Percentiles rank a stretch among this genome's conserved stretches.
Conservation (phyloP, 2,329 filamentous ascomycete species). For the Cryphonectria radicalis region DNA sequence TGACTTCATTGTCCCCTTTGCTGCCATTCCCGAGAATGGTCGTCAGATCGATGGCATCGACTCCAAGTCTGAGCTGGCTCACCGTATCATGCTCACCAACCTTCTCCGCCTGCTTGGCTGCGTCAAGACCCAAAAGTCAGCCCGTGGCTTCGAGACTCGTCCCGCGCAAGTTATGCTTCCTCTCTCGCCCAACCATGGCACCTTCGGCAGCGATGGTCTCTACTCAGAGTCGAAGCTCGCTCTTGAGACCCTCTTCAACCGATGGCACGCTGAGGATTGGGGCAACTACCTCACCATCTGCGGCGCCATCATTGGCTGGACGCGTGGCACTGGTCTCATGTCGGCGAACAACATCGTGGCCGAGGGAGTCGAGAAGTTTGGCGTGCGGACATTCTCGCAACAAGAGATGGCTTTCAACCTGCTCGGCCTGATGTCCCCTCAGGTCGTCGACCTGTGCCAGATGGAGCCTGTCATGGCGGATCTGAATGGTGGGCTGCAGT, state of each 20-base stretch:
- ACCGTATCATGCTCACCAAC: constrained; percentile 99
- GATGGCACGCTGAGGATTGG: constrained; percentile 98
- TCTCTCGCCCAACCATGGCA: constrained; percentile 96
- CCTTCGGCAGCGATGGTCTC: constrained; percentile 95
- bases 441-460: constrained; percentile 94
- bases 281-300: constrained; percentile 97
- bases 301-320: constrained; percentile 98
- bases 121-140: constrained; percentile 89
- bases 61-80: constrained; percentile 95
- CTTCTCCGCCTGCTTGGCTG: constrained; percentile 86
- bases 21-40: constrained; percentile 96
- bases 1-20: constrained; percentile 94
- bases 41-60: constrained; percentile 97
- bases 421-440: constrained; percentile 91
- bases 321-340: constrained; percentile 97
- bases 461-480: constrained; percentile 94
- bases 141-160: constrained; percentile 88
- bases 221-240: constrained; percentile 98
- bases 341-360: constrained; percentile 96
- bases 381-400: constrained; percentile 97
- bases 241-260: constrained; percentile 95
- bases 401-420: constrained; percentile 99
- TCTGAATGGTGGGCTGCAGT: constrained; percentile 95
- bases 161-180: constrained; percentile 96
- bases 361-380: constrained; percentile 93